These are phyloP conservation scores for Hypoxylon lienhwacheense DNA, from an alignment of 495 filamentous ascomycete genomes.

Conservation along the genomic window DNA sequence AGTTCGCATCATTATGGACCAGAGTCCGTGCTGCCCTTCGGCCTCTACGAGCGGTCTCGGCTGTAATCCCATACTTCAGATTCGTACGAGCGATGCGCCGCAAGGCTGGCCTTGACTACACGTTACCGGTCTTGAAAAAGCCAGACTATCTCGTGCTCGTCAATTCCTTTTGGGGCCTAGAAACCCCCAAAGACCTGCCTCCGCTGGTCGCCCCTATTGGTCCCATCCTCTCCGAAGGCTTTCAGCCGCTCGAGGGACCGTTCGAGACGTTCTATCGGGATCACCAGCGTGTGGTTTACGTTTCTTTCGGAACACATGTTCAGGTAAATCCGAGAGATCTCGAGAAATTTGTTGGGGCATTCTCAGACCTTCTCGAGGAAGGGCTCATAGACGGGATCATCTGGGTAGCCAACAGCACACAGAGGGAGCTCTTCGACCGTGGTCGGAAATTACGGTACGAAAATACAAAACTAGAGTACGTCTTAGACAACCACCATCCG, in stretches of 20 bases:
- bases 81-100: conserved; percentile 41
- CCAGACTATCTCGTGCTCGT: conserved; percentile 47
- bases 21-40: conserved; percentile 40
- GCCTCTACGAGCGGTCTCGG: conserved; percentile 24
- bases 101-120: conserved; percentile 33
- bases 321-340: conserved; percentile 34
- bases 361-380: conserved; percentile 29
- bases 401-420: conserved; percentile 37
- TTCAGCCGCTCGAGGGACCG: conserved; percentile 29
- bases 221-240: conserved; percentile 40
- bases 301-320: conserved; percentile 47
- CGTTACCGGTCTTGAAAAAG: conserved; percentile 34
- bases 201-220: conserved; percentile 41
- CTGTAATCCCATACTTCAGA: conserved; percentile 32
- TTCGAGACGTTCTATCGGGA: conserved; percentile 29
- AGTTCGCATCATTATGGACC: conserved; percentile 41
- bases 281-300: conserved; percentile 38
- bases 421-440: conserved; percentile 26
- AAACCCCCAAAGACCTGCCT: conserved; percentile 45
- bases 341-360: conserved; percentile 33
- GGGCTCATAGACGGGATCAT: conserved; percentile 44
- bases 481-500: conserved; percentile 33
- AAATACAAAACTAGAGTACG: conserved; percentile 17
- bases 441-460: conserved; percentile 3
- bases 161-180: conserved; percentile 48